A percentile compares a stretch with the other conserved stretches of the same genome.
Conservation (phyloP, 257 asterid species). For the Ophiorrhiza pumila region DNA sequence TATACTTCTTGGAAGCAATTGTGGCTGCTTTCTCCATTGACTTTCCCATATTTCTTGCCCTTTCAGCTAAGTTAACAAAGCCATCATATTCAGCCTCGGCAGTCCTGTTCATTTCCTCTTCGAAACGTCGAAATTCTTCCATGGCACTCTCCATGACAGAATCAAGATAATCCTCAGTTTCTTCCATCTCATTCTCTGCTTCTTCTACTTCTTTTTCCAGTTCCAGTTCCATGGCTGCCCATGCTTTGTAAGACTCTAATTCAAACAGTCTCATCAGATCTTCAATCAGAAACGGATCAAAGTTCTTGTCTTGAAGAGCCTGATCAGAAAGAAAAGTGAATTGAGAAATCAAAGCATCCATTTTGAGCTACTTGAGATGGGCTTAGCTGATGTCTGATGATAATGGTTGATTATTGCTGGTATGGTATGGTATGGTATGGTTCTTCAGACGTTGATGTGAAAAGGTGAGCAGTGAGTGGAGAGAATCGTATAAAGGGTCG, state of each 20-base stretch:
- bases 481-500: slow-evolving; percentile 18
- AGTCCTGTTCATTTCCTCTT: slow-evolving; percentile 64
- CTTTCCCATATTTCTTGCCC: slow-evolving; percentile 56
- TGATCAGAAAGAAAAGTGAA: slow-evolving; percentile 61
- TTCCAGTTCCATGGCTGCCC: slow-evolving; percentile 81
- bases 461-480: slow-evolving; percentile 2
- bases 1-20: slow-evolving; percentile 62
- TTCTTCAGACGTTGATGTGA: not conserved
- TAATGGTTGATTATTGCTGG: no score
- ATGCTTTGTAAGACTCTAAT: slow-evolving; percentile 76
- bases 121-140: slow-evolving; percentile 73
- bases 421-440: no score
- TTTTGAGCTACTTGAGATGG: slow-evolving; percentile 20
- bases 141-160: slow-evolving; percentile 86
- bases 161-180: slow-evolving; percentile 59
- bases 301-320: slow-evolving; percentile 62
- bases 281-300: slow-evolving; percentile 71
- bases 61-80: slow-evolving; percentile 46
- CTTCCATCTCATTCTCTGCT: slow-evolving; percentile 36
- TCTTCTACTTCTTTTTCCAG: slow-evolving; percentile 32
- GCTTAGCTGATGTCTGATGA: no score
- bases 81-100: slow-evolving; percentile 43
- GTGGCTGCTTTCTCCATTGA: slow-evolving; percentile 57
- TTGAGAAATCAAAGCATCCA: slow-evolving; percentile 75
- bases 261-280: slow-evolving; percentile 77